Base-by-base conservation (phyloP, 2,329 filamentous ascomycete genomes). In the Penicillium concentricum region DNA sequence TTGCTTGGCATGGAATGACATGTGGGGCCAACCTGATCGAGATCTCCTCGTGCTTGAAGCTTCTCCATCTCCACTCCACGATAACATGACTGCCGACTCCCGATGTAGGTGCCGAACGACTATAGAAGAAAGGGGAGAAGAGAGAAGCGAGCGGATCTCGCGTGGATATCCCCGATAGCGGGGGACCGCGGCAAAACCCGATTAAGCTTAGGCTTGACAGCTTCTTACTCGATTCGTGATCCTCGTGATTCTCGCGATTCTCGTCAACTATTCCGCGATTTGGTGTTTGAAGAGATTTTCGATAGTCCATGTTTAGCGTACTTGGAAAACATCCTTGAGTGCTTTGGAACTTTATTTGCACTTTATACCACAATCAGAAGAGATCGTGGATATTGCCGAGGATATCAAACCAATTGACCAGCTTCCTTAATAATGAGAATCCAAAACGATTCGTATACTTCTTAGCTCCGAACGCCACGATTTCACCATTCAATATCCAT, bases 21-120 rank as follows among this genome's bases (percentile, higher is more conserved):
- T n/a, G 47, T 30, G 37, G 48, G 34, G 28, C 48, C 43, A 30
- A 62, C 60, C 60, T 58, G 60, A 60, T 55, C 58, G 51, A 57
- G 60, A 60, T 44, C 60, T 42, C 43, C 58, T 32, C 12, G 30
- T 32, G 16, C 35, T 58, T 38, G 58, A 44, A 3, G 16, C 20
- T 39, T 34, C 30, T 13, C 10, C 24, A 52, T 61, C 58, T 51
- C 58, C 56, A 57, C 56, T 57, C 41, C 45, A 48, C 38, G 52
- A 46, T 38, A 53, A 48, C 60, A 62, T 62, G 37, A 16, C 45
- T 32, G 37, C 48, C 48, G 48, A 51, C 37, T 51, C 13, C 46
- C 22, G 30, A 30, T 50, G 41, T 13, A 35, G 32, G 32, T 16
- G 5, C 32, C 8, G 32, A 51, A 39, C 24, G 42, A 6, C 5